phyloP scores from a whole-genome alignment of 257 asterid species.

The Fraxinus anomala region DNA sequence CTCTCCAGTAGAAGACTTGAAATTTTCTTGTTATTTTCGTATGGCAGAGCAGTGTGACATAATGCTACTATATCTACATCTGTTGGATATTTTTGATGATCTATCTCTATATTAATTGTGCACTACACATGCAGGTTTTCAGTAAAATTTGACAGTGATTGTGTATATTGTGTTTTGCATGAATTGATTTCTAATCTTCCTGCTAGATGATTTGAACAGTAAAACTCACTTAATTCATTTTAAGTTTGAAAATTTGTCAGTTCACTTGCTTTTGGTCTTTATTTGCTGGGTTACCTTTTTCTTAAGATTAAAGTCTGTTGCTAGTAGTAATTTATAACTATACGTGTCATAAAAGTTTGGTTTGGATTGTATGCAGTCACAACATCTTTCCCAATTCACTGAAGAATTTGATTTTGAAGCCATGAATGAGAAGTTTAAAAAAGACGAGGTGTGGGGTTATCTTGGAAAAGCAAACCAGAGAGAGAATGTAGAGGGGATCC shows the following conservation, averaged over 20 bases:
- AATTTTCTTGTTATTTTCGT: background rate
- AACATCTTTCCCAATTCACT: constrained; percentile 36
- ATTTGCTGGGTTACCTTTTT: background rate
- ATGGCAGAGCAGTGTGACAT: background rate
- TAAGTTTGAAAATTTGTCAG: background rate
- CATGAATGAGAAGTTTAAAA: constrained; percentile 82
- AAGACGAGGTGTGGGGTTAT: constrained; percentile 80
- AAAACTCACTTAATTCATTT: background rate
- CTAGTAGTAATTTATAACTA: constrained; percentile 1
- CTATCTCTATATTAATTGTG: background rate
- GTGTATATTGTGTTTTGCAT: background rate
- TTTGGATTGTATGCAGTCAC: constrained; percentile 38
- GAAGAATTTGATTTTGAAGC: constrained; percentile 81
- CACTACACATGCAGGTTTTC: background rate
- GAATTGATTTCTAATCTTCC: background rate
- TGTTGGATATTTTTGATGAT: background rate
- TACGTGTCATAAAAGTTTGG: background rate
- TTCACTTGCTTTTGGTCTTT: background rate
- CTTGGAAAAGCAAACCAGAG: constrained; percentile 62
- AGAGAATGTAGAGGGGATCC: constrained; percentile 38
- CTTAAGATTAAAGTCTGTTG: background rate
- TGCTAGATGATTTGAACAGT: background rate
- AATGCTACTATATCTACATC: background rate
- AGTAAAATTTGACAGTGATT: background rate
- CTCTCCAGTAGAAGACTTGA: background rate